phyloP scores from a whole-genome alignment of 805 yeast species.

The Starmerella riodocensis region DNA sequence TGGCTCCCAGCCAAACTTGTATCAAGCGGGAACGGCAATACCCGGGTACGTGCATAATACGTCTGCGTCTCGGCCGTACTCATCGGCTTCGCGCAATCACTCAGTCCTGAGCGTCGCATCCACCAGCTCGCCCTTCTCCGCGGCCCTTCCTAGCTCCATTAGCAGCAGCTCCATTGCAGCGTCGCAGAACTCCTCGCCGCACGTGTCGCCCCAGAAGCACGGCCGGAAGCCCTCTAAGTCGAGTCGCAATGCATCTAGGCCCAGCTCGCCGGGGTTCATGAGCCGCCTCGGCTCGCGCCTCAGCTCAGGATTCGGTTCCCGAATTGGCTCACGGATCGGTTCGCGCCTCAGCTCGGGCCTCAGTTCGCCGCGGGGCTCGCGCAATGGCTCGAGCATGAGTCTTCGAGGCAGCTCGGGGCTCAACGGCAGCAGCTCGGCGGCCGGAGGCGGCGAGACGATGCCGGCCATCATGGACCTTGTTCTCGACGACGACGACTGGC shows the following conservation, averaged over 20 bases:
- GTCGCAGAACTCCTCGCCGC: not conserved
- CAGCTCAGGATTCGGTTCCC: conserved; percentile 5
- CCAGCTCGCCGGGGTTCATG: conserved; percentile 8
- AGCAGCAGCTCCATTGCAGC: not conserved
- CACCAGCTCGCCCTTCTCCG: too few relatives aligned
- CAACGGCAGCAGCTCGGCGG: not conserved
- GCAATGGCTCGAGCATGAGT: not conserved
- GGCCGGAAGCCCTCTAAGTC: not conserved
- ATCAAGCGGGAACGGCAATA: too few relatives aligned
- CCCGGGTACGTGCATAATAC: too few relatives aligned
- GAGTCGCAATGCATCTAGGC: not conserved
- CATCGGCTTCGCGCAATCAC: too few relatives aligned
- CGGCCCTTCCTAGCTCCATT: not conserved
- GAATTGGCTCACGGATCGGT: conserved; percentile 10
- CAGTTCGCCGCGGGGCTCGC: conserved; percentile 1
- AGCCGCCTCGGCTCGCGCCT: conserved; percentile 13
- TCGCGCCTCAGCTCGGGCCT: conserved; percentile 1
- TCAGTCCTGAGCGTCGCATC: too few relatives aligned
- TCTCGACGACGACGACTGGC: conserved; percentile 13
- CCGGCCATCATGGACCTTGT: conserved; percentile 3
- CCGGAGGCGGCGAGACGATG: too few relatives aligned
- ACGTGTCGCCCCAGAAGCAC: not conserved
- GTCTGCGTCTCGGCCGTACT: too few relatives aligned
- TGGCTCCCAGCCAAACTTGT: too few relatives aligned
- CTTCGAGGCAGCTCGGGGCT: not conserved